A percentile compares a stretch with the other conserved stretches of the same genome.
These are phyloP conservation scores for Xylaria sp. DNA, from an alignment of 2,329 filamentous ascomycete species.

Conservation along the genomic window DNA sequence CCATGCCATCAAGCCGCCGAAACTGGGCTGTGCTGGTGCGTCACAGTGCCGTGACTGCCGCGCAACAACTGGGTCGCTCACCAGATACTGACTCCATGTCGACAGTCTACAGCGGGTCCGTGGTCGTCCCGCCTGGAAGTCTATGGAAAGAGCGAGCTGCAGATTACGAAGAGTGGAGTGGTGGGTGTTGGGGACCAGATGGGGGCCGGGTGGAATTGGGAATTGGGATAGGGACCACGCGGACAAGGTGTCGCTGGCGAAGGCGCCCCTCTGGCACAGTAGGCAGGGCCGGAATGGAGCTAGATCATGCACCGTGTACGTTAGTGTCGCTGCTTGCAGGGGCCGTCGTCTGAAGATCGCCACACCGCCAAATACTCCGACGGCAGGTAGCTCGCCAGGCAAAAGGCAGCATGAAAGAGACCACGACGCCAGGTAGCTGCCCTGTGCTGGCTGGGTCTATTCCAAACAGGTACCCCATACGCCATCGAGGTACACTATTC, in stretches of 20 bases:
- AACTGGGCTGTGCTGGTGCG: conserved; percentile 31
- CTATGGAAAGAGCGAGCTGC: conserved; percentile 36
- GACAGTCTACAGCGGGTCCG: conserved; percentile 27
- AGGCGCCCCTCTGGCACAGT: conserved; percentile 9
- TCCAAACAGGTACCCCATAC: conserved; percentile 3
- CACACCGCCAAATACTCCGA: conserved; percentile 48
- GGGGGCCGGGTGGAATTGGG: not conserved
- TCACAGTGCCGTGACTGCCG: conserved; percentile 34
- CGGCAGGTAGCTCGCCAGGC: conserved; percentile 40
- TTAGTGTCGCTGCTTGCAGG: conserved; percentile 41
- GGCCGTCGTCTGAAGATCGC: conserved; percentile 38
- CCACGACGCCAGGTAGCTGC: conserved; percentile 40
- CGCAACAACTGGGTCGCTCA: conserved; percentile 6
- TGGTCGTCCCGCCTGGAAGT: conserved; percentile 39
- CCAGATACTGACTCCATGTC: conserved; percentile 12
- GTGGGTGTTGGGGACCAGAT: conserved; percentile 22
- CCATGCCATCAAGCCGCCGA: conserved; percentile 32
- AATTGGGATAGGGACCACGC: conserved; percentile 31
- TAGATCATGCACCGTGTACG: conserved; percentile 47
- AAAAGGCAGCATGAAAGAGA: conserved; percentile 34
- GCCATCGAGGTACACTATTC: conserved; percentile 4
- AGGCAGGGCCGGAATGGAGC: conserved; percentile 17
- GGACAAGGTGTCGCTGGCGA: conserved; percentile 38
- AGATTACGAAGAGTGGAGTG: conserved; percentile 38
- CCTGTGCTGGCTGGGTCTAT: conserved; percentile 20